These are phyloP conservation scores for Uronychia binucleata DNA, from an alignment of 73 alveolate genomes.

Conservation along the genomic window DNA sequence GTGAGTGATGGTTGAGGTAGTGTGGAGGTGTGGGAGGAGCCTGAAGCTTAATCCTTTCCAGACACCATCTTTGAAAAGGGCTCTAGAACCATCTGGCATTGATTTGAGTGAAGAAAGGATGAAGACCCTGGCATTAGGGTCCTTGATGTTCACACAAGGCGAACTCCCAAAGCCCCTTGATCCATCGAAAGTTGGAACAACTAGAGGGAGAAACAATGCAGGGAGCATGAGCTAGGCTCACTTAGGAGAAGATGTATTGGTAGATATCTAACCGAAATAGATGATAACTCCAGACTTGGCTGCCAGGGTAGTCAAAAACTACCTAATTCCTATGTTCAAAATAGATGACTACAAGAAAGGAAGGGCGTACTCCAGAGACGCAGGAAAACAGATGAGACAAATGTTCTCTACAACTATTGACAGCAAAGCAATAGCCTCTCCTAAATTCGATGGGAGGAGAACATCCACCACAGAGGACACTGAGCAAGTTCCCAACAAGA, in stretches of 20 bases:
- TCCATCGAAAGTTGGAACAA: background rate
- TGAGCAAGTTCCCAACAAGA: constrained; percentile 5
- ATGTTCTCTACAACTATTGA: too few relatives aligned
- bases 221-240: background rate
- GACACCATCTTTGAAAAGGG: background rate
- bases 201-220: background rate
- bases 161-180: background rate
- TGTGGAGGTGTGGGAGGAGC: too few relatives aligned
- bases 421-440: too few relatives aligned
- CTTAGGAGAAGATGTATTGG: background rate
- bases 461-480: background rate
- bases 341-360: constrained; percentile 12
- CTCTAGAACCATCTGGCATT: background rate
- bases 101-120: background rate
- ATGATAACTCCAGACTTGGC: constrained; percentile 60
- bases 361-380: background rate
- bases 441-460: background rate
- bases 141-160: background rate
- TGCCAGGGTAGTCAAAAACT: constrained; percentile 57
- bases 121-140: background rate
- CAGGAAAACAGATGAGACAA: background rate
- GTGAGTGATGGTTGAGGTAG: too few relatives aligned
- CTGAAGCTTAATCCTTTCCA: background rate
- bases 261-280: background rate
- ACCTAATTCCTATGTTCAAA: constrained; percentile 67